Percentiles rank a stretch among this genome's conserved stretches.
Conservation (phyloP, 2,329 filamentous ascomycete species). For the Acephala macrosclerotiorum region DNA sequence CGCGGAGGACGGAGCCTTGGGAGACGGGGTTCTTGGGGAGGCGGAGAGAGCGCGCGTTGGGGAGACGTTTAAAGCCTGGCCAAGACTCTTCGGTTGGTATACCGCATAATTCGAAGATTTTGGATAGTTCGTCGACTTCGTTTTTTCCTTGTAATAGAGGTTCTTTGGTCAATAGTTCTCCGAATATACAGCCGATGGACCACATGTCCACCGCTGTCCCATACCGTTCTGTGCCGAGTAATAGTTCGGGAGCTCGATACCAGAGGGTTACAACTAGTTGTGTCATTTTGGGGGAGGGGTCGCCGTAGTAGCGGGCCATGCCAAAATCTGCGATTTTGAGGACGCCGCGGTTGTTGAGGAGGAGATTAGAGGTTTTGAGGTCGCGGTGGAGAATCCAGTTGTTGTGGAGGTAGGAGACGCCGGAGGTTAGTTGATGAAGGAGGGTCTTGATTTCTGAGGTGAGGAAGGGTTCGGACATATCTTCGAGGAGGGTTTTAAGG, state of each 20-base stretch:
- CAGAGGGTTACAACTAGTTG: slow-evolving; percentile 95
- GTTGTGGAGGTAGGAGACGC: slow-evolving; percentile 84
- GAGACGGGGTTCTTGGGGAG: slow-evolving; percentile 60
- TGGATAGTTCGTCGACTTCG: slow-evolving; percentile 88
- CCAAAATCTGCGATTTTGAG: slow-evolving; percentile 98
- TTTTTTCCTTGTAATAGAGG: slow-evolving; percentile 88
- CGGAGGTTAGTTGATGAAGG: slow-evolving; percentile 80
- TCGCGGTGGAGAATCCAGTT: slow-evolving; percentile 94
- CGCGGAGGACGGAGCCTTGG: slow-evolving; percentile 66
- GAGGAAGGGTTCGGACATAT: slow-evolving; percentile 93
- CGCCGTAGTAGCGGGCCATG: slow-evolving; percentile 90
- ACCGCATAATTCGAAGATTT: slow-evolving; percentile 90
- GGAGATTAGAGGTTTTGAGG: slow-evolving; percentile 90
- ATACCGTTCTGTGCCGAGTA: slow-evolving; percentile 83
- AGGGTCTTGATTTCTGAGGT: slow-evolving; percentile 93
- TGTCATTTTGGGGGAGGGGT: slow-evolving; percentile 81
- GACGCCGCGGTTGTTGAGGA: slow-evolving; percentile 93
- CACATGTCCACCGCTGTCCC: slow-evolving; percentile 86
- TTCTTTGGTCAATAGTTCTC: slow-evolving; percentile 83
- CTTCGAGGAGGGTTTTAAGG: slow-evolving; percentile 88
- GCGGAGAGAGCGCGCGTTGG: slow-evolving; percentile 82
- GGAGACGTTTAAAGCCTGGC: slow-evolving; percentile 86
- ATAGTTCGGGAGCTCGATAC: slow-evolving; percentile 92
- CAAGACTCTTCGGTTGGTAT: slow-evolving; percentile 83
- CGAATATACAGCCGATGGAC: slow-evolving; percentile 96